Base-by-base conservation (phyloP, 2,329 filamentous ascomycete species). In the Clonostachys rosea region DNA sequence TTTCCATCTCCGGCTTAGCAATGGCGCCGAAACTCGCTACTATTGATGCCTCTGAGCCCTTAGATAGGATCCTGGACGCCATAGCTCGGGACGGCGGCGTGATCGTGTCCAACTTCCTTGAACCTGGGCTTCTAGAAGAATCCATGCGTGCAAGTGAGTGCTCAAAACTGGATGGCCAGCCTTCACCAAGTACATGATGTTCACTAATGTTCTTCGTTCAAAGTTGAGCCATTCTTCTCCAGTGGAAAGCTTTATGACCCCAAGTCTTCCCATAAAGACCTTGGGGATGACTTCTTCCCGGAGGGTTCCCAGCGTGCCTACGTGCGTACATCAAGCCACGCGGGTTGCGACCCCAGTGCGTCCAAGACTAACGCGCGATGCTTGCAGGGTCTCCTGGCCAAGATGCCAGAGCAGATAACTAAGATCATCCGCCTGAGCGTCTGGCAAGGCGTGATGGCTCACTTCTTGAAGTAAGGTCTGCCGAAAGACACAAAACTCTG, bases 41-140 rank as follows among this genome's bases (percentile, higher is more conserved):
- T 16, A 44, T 44, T 17, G 43, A 44, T 13, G 43, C 43, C 17
- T 44, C 43, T 18, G 43, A 35, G 43, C 43, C 43, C 30, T 13
- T 44, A 5, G 43, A 37, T 13, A 37, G 37, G 30, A 44, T 44
- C 43, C 34, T n/a, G 30, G 17, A 36, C 9, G 37, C 37, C 5
- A 44, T 44, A 16, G 43, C 11, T 5, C 18, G 43, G n/a, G 43
- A 44, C 16, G 43, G 43, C 24, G 43, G 43, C 16, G 43, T 44
- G 5, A 44, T 44, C 17, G 43, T 44, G 14, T 44, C 43, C 43
- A 36, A 44, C 30, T 44, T 44, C 34, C 30, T 44, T 13, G 17
- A 30, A 16, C 14, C 14, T 9, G 12, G 37, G 10, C 16, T 34
- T 34, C 34, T 44, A 11, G 11, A 44, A n/a, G 14, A 44, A n/a